Percentiles rank a stretch among this genome's conserved stretches.
Evolutionary conservation across 352 stramenopile species (phyloP).

Genomic region (Thalassiosira gravida): DNA sequence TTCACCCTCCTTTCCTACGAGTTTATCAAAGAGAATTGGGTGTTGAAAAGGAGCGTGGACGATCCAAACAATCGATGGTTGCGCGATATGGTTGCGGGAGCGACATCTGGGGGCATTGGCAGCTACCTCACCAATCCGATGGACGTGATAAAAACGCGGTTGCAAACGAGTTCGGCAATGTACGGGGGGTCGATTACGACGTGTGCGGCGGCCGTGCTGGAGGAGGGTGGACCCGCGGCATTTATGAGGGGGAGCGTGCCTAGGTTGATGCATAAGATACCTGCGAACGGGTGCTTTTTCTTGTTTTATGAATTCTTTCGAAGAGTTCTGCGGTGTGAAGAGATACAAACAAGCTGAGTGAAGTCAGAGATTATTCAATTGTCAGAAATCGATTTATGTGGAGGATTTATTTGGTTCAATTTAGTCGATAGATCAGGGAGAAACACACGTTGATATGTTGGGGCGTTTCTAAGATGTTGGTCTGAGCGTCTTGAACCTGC

Average conservation of each 20-base stretch:
- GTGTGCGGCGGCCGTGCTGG: conserved; percentile 56
- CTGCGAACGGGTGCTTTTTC: conserved; percentile 88
- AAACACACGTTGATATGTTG: too few relatives aligned
- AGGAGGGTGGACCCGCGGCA: conserved; percentile 72
- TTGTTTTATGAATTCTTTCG: conserved; percentile 88
- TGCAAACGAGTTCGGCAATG: conserved; percentile 67
- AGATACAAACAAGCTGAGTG: too few relatives aligned
- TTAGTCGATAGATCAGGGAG: too few relatives aligned
- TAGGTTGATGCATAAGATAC: conserved; percentile 87
- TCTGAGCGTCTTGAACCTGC: too few relatives aligned
- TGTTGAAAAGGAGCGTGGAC: conserved; percentile 26
- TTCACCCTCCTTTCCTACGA: conserved; percentile 88
- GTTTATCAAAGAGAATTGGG: conserved; percentile 77
- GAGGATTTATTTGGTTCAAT: too few relatives aligned
- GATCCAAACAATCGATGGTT: conserved; percentile 46
- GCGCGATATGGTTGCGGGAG: conserved; percentile 80
- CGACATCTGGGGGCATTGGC: conserved; percentile 83
- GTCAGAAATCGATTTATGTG: too few relatives aligned
- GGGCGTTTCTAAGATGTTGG: too few relatives aligned
- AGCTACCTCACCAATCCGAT: conserved; percentile 86
- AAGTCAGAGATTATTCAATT: too few relatives aligned
- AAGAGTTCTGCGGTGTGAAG: conserved; percentile 68
- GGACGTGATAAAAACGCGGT: conserved; percentile 87
- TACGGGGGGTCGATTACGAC: conserved; percentile 70
- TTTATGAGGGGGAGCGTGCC: conserved; percentile 86